These are phyloP conservation scores for Miscanthus lutarioriparius DNA, from an alignment of 176 grass and related monocot genomes.

Conservation along the genomic window DNA sequence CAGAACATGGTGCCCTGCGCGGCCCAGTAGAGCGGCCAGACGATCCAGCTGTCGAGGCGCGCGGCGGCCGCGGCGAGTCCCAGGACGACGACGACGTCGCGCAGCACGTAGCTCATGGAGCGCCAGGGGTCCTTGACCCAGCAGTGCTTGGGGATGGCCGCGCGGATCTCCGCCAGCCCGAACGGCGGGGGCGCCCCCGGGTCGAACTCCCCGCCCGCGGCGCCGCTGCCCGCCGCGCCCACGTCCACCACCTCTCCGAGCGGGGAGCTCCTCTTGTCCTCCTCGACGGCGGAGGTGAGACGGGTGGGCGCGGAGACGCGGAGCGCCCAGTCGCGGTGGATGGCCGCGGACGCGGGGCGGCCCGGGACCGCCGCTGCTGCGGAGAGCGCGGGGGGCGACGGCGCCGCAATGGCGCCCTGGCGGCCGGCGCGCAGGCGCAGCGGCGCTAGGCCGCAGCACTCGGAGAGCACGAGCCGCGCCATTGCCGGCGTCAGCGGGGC, in stretches of 20 bases:
- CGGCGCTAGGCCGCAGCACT: constrained; percentile 66
- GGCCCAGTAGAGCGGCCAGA: constrained; percentile 96
- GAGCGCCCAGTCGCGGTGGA: constrained; percentile 78
- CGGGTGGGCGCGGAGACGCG: constrained; percentile 63
- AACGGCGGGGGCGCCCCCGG: constrained; percentile 75
- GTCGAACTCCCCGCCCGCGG: constrained; percentile 53
- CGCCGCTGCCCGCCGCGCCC: neutral
- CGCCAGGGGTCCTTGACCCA: constrained; percentile 90
- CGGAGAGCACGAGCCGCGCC: constrained; percentile 65
- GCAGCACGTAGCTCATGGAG: constrained; percentile 85
- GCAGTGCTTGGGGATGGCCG: constrained; percentile 93
- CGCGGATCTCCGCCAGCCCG: constrained; percentile 76
- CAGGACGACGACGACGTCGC: constrained; percentile 74
- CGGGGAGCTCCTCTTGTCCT: constrained; percentile 15
- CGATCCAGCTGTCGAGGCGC: constrained; percentile 69
- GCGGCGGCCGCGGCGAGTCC: constrained; percentile 79
- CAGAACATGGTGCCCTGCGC: constrained; percentile 98
- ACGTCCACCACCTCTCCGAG: constrained; percentile 27
- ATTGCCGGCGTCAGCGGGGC: constrained; percentile 30
- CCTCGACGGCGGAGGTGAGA: constrained; percentile 37
- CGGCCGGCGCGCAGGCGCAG: constrained; percentile 45
- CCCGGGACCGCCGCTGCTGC: constrained; percentile 38
- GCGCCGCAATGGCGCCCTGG: constrained; percentile 45
- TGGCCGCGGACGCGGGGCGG: constrained; percentile 19
- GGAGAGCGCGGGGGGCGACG: constrained; percentile 20